These are phyloP conservation scores for Macrocybe gigantea DNA, from an alignment of 768 basidiomycete genomes.

Conservation along the genomic window DNA sequence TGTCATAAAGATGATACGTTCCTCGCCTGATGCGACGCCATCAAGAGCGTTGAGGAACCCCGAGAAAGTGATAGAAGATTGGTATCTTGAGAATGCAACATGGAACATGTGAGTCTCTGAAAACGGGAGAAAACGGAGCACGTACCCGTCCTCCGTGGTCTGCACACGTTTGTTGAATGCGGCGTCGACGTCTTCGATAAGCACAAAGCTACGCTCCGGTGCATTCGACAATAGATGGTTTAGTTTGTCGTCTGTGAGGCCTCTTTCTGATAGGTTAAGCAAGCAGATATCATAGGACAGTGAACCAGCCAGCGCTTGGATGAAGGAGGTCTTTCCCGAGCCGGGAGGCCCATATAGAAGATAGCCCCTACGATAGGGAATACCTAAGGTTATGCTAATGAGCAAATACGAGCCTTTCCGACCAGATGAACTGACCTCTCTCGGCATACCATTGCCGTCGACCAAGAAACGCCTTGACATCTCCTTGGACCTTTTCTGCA, in stretches of 20 bases:
- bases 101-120: neutral
- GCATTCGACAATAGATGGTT: conserved; percentile 90
- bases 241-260: conserved; percentile 93
- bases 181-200: conserved; percentile 97
- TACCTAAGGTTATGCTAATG: conserved; percentile 48
- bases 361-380: conserved; percentile 95
- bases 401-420: neutral
- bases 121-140: neutral
- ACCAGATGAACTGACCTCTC: conserved; percentile 54
- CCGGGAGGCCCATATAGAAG: conserved; percentile 95
- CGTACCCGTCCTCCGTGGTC: conserved; percentile 88
- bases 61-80: conserved; percentile 95
- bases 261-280: conserved; percentile 92
- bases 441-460: conserved; percentile 94
- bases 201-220: conserved; percentile 88
- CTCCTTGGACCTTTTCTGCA: conserved; percentile 77
- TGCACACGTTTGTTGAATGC: conserved; percentile 93
- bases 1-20: conserved; percentile 98
- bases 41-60: conserved; percentile 96
- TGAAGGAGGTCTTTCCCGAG: conserved; percentile 97
- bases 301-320: conserved; percentile 92
- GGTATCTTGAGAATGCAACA: conserved; percentile 53
- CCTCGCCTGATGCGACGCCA: conserved; percentile 96
- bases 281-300: conserved; percentile 94
- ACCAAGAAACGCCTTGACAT: conserved; percentile 76